Conservation (phyloP, 805 yeast genomes). For the Ogataea paradorogensis region DNA sequence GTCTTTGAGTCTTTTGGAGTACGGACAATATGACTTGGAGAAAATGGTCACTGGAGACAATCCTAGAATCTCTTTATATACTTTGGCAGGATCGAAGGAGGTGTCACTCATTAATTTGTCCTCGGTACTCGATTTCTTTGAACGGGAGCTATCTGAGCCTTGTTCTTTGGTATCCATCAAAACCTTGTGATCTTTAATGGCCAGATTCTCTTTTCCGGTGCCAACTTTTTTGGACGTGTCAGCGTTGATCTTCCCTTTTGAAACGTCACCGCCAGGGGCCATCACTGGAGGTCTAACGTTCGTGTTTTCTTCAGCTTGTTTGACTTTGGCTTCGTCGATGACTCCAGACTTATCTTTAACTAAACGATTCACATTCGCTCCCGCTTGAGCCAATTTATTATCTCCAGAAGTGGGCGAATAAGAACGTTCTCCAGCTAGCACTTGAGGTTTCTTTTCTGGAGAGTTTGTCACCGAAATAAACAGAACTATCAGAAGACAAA, state of each 20-base stretch:
- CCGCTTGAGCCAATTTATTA: conserved; percentile 17
- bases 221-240: conserved; percentile 7
- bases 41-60: conserved; percentile 65
- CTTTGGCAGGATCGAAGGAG: conserved; percentile 48
- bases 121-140: not conserved
- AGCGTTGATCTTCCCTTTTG: conserved; percentile 6
- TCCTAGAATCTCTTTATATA: conserved; percentile 53
- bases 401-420: conserved; percentile 10
- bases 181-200: conserved; percentile 10
- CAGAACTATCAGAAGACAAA: conserved; percentile 37
- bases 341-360: conserved; percentile 35
- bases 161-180: conserved; percentile 2
- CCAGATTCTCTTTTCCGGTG: conserved; percentile 10
- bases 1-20: conserved; percentile 65
- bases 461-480: conserved; percentile 30
- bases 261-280: conserved; percentile 21
- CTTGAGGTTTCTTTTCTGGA: conserved; percentile 13
- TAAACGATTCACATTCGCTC: conserved; percentile 26
- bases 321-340: conserved; percentile 42
- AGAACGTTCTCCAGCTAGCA: conserved; percentile 7
- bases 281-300: conserved; percentile 21
- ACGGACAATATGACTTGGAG: conserved; percentile 70
- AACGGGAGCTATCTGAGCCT: not conserved
- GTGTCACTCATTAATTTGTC: conserved; percentile 1
- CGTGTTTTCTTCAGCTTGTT: conserved; percentile 33